Percentiles rank a stretch among this genome's conserved stretches.
These are phyloP conservation scores for Ceratocystis diversiconidia DNA, from an alignment of 2,329 filamentous ascomycete species.

Conservation along the genomic window DNA sequence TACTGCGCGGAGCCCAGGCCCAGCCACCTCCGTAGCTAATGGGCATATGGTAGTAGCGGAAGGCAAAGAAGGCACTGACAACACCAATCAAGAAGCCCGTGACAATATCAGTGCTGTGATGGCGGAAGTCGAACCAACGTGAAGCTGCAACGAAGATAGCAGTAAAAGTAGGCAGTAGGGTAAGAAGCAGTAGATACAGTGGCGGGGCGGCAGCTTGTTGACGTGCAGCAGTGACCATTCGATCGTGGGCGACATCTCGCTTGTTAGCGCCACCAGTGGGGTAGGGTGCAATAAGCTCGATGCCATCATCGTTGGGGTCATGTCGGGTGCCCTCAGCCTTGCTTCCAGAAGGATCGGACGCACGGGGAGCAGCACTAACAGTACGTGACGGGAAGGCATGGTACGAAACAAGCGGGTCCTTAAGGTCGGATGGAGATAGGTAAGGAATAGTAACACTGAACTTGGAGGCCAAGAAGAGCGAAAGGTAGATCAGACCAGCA, in stretches of 20 bases:
- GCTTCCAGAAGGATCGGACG: conserved; percentile 29
- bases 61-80: conserved; percentile 55
- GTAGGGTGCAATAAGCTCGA: conserved; percentile 50
- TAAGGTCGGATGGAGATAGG: conserved; percentile 37
- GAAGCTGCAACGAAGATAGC: conserved; percentile 74
- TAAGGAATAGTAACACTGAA: conserved; percentile 62
- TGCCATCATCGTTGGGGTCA: conserved; percentile 35
- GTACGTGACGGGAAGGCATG: conserved; percentile 66
- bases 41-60: conserved; percentile 60
- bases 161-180: conserved; percentile 55
- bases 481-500: conserved; percentile 70
- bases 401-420: conserved; percentile 28
- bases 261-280: conserved; percentile 23
- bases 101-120: conserved; percentile 85
- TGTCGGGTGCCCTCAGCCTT: conserved; percentile 15
- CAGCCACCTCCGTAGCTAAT: conserved; percentile 60
- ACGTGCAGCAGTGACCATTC: conserved; percentile 40
- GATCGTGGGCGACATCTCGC: conserved; percentile 24
- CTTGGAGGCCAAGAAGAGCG: conserved; percentile 74
- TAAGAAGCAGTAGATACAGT: conserved; percentile 57
- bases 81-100: conserved; percentile 71
- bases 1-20: conserved; percentile 71
- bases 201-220: conserved; percentile 71
- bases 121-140: conserved; percentile 75
- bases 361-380: conserved; percentile 9